phyloP scores from a whole-genome alignment of 2,329 filamentous ascomycete species.

The Scedosporium aurantiacum region DNA sequence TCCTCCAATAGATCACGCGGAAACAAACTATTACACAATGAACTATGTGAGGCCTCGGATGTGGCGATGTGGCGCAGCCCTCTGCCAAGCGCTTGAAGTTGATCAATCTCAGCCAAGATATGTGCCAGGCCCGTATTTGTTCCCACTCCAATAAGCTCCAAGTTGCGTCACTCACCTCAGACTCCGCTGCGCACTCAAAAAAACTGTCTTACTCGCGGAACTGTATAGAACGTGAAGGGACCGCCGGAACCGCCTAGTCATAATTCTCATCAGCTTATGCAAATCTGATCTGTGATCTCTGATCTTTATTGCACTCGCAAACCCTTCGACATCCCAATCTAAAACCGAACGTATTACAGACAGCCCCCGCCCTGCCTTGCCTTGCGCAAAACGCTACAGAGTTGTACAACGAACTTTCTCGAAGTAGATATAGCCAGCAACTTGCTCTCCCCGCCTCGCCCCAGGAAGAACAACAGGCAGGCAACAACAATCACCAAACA shows the following conservation, averaged over 20 bases:
- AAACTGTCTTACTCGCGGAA: background rate
- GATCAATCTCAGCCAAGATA: background rate
- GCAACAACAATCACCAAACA: constrained; percentile 13
- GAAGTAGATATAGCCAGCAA: background rate
- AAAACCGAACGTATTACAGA: background rate
- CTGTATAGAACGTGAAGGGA: background rate
- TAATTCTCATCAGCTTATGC: background rate
- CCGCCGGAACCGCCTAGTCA: background rate
- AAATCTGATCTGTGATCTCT: background rate
- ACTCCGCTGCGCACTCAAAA: background rate
- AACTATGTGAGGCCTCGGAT: background rate
- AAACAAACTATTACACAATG: too few relatives aligned
- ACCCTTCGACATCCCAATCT: background rate
- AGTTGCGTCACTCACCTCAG: background rate
- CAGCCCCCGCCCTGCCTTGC: background rate
- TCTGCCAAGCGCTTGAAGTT: background rate
- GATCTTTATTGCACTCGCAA: background rate
- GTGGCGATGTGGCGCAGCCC: constrained; percentile 7
- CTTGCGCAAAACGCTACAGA: background rate
- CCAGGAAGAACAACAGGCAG: constrained; percentile 11
- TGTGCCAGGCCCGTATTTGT: background rate
- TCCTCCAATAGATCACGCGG: background rate
- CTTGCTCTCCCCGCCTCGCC: background rate
- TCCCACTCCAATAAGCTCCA: background rate
- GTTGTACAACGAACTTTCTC: background rate